Evolutionary conservation across 1,139 yeast genomes (phyloP).

Genomic region (Yamadazyma conglobata): DNA sequence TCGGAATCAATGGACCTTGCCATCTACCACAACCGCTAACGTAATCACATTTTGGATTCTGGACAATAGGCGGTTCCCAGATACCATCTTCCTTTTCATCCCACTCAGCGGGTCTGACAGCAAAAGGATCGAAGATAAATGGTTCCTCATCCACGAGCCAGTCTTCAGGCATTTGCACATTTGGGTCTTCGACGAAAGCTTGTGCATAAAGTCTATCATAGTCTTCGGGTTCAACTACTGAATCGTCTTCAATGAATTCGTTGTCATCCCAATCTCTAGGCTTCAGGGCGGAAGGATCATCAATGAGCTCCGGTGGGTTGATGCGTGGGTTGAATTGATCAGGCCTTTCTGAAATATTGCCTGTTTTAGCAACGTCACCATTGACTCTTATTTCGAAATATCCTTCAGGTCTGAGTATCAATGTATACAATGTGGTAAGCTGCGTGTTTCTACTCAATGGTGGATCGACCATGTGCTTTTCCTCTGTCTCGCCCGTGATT

Average conservation of each 20-base stretch:
- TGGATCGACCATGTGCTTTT: conserved; percentile 64
- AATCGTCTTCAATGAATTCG: conserved; percentile 56
- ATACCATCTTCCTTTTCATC: conserved; percentile 85
- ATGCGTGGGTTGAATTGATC: conserved; percentile 58
- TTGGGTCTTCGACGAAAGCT: conserved; percentile 59
- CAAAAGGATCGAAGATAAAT: conserved; percentile 63
- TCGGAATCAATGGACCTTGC: conserved; percentile 57
- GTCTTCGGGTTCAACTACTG: conserved; percentile 65
- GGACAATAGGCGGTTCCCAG: conserved; percentile 68
- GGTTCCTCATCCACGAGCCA: conserved; percentile 71
- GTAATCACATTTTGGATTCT: conserved; percentile 78
- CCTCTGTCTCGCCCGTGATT: conserved; percentile 54
- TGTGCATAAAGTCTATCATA: conserved; percentile 71
- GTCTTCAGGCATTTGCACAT: conserved; percentile 62
- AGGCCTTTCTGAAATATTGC: conserved; percentile 52
- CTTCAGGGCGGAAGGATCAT: conserved; percentile 58
- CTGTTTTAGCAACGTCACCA: conserved; percentile 70
- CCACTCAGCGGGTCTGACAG: conserved; percentile 71
- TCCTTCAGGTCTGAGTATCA: conserved; percentile 61
- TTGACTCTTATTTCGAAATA: conserved; percentile 77
- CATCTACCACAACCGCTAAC: conserved; percentile 70
- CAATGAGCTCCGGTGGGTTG: conserved; percentile 59
- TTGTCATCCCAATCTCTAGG: conserved; percentile 82
- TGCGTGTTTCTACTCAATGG: conserved; percentile 62
- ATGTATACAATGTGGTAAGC: conserved; percentile 68